Conservation (phyloP, 768 basidiomycete species). For the Amanita brunnescens region DNA sequence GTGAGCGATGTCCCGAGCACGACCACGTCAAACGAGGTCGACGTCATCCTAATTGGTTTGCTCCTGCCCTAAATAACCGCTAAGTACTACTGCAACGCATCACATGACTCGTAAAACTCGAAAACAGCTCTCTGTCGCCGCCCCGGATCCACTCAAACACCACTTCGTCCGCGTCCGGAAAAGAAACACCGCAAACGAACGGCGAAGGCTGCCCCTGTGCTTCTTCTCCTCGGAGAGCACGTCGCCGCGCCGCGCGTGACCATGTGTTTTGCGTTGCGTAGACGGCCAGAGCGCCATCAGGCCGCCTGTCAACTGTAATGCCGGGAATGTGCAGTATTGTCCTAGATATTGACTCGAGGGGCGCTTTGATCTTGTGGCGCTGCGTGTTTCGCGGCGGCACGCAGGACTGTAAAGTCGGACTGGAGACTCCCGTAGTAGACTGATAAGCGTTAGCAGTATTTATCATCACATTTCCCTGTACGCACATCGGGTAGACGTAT, state of each 20-base stretch:
- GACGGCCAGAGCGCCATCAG: not conserved
- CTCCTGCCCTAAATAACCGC: too few relatives aligned
- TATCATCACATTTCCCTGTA: not conserved
- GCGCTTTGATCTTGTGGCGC: slow-evolving; percentile 24
- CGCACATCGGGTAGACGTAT: slow-evolving; percentile 69
- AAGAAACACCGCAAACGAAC: slow-evolving; percentile 5
- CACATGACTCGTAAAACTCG: slow-evolving; percentile 37
- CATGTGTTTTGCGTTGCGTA: slow-evolving; percentile 11
- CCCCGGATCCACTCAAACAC: slow-evolving; percentile 61
- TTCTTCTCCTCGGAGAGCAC: not conserved
- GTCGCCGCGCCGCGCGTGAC: slow-evolving; percentile 7
- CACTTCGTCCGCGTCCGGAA: slow-evolving; percentile 19
- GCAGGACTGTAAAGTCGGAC: slow-evolving; percentile 37
- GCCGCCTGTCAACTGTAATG: not conserved
- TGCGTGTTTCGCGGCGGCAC: slow-evolving; percentile 56
- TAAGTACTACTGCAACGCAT: not conserved
- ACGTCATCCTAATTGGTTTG: slow-evolving; percentile 20
- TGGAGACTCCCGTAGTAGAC: slow-evolving; percentile 26
- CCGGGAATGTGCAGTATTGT: not conserved
- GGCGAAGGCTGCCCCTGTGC: not conserved
- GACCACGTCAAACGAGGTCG: slow-evolving; percentile 52
- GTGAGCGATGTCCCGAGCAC: slow-evolving; percentile 74
- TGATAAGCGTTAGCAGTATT: slow-evolving; percentile 7
- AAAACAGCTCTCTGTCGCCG: slow-evolving; percentile 45
- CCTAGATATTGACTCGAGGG: slow-evolving; percentile 6